Evolutionary conservation across 2,329 filamentous ascomycete genomes (phyloP), one percentile per base, ranked within the genome.

Genomic region (Ceratocystis albifundus): DNA sequence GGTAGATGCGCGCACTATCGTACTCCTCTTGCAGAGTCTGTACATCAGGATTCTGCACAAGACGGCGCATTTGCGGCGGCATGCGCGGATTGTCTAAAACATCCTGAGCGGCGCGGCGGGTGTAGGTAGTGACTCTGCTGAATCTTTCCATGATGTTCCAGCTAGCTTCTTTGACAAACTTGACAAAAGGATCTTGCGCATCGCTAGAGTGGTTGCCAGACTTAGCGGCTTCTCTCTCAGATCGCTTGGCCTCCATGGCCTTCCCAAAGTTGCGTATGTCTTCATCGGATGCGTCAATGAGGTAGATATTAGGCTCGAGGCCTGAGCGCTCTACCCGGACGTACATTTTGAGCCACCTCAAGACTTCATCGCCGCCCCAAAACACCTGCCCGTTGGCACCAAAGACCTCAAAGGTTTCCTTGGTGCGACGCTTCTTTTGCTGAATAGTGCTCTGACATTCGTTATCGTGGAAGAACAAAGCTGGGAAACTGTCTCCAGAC

Each of bases 121-220:
- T 96, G 72, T 99, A 96, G 0, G 91, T 97, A 0, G 94, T 99
- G 61, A 99, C 94, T 74, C 96, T 94, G 77, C 91, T 96, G 72
- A 99, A 88, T 75, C 95, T 94, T 76, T 99, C 94, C 78, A 99
- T 84, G 66, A 99, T 86, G 70, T 90, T 96, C 94, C 94, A 99
- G 44, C 92, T 85, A 0, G 93, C 90, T 74, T 97, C 92, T 74
- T 96, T 97, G 70, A 97, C 81, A 59, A 92, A 89, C 75, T 96
- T 96, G 70, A 89, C 89, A 62, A 99, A 84, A 0, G 93, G 92
- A 72, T 99, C 93, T 89, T 96, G 95, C 62, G 85, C 83, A 15
- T 22, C 48, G 59, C 28, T 32, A 25, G 57, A 20, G 30, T 59
- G 55, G 1, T 84, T 89, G n/a, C 75, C 74, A 20, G 74, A 70